Base-by-base conservation (phyloP, 768 basidiomycete genomes). In the Artomyces pyxidatus region DNA sequence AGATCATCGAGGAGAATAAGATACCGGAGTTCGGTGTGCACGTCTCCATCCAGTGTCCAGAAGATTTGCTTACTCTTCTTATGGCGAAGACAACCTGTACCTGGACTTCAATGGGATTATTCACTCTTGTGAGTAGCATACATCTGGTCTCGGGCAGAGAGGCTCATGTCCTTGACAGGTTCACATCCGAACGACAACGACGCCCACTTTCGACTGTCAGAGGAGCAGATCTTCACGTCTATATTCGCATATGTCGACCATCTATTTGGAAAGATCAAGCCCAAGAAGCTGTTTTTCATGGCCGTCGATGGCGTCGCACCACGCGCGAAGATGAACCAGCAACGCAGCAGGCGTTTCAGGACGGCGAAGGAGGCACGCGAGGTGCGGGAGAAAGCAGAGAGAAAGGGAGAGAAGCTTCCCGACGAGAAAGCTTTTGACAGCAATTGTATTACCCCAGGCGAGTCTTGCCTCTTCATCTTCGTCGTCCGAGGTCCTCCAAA, bases 301-400 rank as follows among this genome's bases (percentile, higher is more conserved):
- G 96, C 95, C 22, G 85, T 99, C 40, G 96, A 98, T 63, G 95
- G 95, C 42, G 94, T 97, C 12, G 95, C 95, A 0, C 95, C 95
- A 4, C 74, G 95, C 40, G 95, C 95, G 28, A 98, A 99, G 77
- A 96, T 97, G 95, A 99, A 99, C 63, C 95, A 98, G 67, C 95
- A 98, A 63, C 83, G 95, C 17, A 85, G 87, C 63, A 75, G 95
- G 32, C 81, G 94, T 40, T 99, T 98, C 71, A 74, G 95, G 48
- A 92, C 94, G 0, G 94, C 94, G 6, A 91, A 87, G 68, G 95
- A 97, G 65, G 88, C 86, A 3, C 85, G 77, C 58, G 92, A 98
- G 64, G 69, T 87, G 29, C 71, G 85, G 50, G 88, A 90, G 67
- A 90, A 87, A 69, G 96, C 95, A 2, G 77, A 81, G 64, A 71